Evolutionary conservation across 805 yeast genomes (phyloP), one percentile per base, ranked within the genome.

Genomic region (Metschnikowia corniflorae): DNA sequence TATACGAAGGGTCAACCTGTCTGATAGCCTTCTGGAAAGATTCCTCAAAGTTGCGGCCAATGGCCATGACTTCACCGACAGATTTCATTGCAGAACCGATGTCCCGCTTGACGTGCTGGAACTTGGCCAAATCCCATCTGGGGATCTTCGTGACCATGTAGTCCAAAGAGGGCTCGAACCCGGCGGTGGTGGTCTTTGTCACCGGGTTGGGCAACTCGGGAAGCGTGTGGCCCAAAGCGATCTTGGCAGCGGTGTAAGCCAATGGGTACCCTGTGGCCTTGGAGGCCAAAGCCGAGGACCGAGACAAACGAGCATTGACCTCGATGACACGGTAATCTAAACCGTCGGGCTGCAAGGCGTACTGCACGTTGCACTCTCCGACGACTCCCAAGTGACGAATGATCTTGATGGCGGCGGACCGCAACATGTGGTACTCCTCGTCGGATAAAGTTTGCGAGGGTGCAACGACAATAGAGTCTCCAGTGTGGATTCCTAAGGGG

Each of bases 1-100:
- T 61, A 47, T 77, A 79, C 3, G 94, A 80, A 27, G 97, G 96
- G 57, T 88, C 97, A 45, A 88, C 86, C 65, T 89, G 95, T 69
- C 98, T 82, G 49, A 91, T 80, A 29, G 97, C 97, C 73, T 91
- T 91, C 71, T 93, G 97, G 75, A 91, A 82, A 23, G 96, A 84
- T 70, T 91, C 98, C 71, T 91, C 98, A 60, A 91, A 91, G 47
- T 81, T 91, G 69, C 98, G 82, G 58, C 98, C 98, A 58, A 91
- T 93, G 30, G 96, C 94, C 98, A 91, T 91, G 42, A 91, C 98
- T 68, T 91, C 98, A 63, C 98, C 98, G 38, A 91, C 98, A 42
- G 97, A 89, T 66, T 91, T 91, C 98, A 91, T 91, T 29, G 97
- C 80, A 7, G 96, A 86, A 31, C 96, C 96, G 58, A 91, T 84